phyloP scores from a whole-genome alignment of 2,329 filamentous ascomycete genomes.

The Curvularia lunata region DNA sequence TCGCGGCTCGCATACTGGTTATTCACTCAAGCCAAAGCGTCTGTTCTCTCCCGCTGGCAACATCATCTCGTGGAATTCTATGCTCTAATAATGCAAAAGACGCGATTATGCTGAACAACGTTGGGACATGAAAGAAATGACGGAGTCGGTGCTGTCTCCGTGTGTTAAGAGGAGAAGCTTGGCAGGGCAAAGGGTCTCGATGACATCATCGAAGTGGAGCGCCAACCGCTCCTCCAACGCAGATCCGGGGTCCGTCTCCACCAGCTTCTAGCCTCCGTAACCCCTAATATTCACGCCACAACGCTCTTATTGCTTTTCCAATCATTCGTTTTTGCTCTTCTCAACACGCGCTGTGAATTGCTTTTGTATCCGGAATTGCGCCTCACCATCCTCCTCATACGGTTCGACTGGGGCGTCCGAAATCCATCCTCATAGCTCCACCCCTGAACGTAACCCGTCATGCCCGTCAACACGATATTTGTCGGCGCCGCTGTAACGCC shows the following conservation, averaged over 20 bases:
- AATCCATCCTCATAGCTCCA: slow-evolving; percentile 16
- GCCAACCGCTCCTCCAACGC: slow-evolving; percentile 1
- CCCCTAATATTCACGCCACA: slow-evolving; percentile 9
- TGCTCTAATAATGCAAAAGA: background rate
- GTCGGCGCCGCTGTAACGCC: slow-evolving; percentile 86
- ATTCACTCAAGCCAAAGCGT: background rate
- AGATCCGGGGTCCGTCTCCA: slow-evolving; percentile 18
- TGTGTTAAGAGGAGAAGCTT: background rate
- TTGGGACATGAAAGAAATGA: slow-evolving; percentile 24
- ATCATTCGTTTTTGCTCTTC: slow-evolving; percentile 1
- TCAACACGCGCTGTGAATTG: background rate
- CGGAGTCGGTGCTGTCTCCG: too few species aligned
- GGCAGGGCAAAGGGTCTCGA: slow-evolving; percentile 8
- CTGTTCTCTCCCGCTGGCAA: background rate
- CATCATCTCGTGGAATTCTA: background rate
- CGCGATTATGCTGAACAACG: background rate
- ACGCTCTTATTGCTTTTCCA: background rate
- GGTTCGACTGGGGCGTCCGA: background rate
- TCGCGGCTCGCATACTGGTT: background rate
- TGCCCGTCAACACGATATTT: slow-evolving; percentile 78
- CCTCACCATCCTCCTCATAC: background rate
- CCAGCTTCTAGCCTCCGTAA: background rate
- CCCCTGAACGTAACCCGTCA: slow-evolving; percentile 34
- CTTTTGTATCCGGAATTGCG: background rate
- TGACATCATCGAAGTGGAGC: slow-evolving; percentile 5